phyloP scores from a whole-genome alignment of 2,329 filamentous ascomycete species.

The Colletotrichum karsti region DNA sequence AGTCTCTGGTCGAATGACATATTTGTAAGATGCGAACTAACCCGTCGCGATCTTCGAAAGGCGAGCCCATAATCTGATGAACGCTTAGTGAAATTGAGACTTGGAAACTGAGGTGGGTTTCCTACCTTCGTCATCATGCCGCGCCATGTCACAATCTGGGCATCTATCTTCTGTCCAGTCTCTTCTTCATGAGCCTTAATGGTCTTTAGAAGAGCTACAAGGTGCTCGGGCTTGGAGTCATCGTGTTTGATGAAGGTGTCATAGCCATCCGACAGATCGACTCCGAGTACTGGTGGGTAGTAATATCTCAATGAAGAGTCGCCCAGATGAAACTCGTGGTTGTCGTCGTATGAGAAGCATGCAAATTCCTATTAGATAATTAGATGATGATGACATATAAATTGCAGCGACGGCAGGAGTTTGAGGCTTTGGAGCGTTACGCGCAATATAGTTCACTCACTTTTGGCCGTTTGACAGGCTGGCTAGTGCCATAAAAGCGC shows the following conservation, averaged over 20 bases:
- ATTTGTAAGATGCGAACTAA: too few relatives aligned
- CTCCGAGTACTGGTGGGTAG: conserved; percentile 76
- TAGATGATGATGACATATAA: neutral
- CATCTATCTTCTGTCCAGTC: conserved; percentile 72
- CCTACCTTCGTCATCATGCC: conserved; percentile 97
- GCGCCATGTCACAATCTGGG: conserved; percentile 89
- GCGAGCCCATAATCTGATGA: conserved; percentile 87
- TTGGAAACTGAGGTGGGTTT: neutral
- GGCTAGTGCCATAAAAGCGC: conserved; percentile 73
- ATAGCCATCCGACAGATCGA: conserved; percentile 82
- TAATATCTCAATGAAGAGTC: conserved; percentile 88
- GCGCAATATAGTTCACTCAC: conserved; percentile 49
- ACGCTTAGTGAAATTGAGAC: too few relatives aligned
- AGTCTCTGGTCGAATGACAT: neutral
- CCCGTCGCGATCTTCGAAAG: conserved; percentile 85
- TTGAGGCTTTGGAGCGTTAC: too few relatives aligned
- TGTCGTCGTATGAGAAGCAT: conserved; percentile 90
- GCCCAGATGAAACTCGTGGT: conserved; percentile 79
- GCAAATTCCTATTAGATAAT: conserved; percentile 75
- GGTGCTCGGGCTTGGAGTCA: conserved; percentile 83
- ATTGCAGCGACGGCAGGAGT: too few relatives aligned
- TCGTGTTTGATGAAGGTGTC: conserved; percentile 85
- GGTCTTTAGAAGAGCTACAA: conserved; percentile 83
- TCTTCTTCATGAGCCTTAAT: conserved; percentile 78
- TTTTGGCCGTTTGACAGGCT: conserved; percentile 79